A percentile compares a stretch with the other conserved stretches of the same genome.
Evolutionary conservation across 192 early-diverging fungal species (phyloP).

Genomic region (Chytriomyces sp.): DNA sequence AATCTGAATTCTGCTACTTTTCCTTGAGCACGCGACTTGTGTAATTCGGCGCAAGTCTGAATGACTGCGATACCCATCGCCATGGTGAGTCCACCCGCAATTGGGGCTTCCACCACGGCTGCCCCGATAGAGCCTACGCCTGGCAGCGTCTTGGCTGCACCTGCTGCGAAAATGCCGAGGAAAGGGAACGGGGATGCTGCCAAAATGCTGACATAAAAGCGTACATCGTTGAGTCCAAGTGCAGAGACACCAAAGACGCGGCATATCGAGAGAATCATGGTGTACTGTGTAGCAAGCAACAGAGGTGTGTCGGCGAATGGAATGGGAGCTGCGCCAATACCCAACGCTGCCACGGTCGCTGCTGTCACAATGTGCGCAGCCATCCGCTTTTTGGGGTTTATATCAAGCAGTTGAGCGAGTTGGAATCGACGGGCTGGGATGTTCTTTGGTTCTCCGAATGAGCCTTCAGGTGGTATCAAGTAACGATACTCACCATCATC

Average conservation of each 20-base stretch:
- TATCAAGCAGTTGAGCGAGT: background rate
- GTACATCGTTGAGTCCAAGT: background rate
- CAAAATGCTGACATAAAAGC: slow-evolving; percentile 12
- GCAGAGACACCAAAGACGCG: slow-evolving; percentile 20
- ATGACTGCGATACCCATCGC: slow-evolving; percentile 26
- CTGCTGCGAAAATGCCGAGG: slow-evolving; percentile 14
- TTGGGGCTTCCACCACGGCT: slow-evolving; percentile 20
- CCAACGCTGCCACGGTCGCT: slow-evolving; percentile 13
- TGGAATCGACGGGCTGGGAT: slow-evolving; percentile 21
- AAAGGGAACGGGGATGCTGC: slow-evolving; percentile 25
- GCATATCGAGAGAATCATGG: slow-evolving; percentile 20
- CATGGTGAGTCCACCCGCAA: slow-evolving; percentile 21
- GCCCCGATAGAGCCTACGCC: slow-evolving; percentile 24
- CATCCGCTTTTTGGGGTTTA: background rate
- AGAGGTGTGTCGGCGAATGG: slow-evolving; percentile 23
- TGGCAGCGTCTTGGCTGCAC: slow-evolving; percentile 19
- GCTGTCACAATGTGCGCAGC: slow-evolving; percentile 3
- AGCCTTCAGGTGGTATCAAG: background rate
- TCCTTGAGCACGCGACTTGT: background rate
- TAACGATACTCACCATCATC: background rate
- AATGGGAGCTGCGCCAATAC: slow-evolving; percentile 24
- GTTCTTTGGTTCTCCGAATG: background rate
- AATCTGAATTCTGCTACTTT: slow-evolving; percentile 4
- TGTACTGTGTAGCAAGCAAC: slow-evolving; percentile 20
- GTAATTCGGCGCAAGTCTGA: slow-evolving; percentile 9